Conservation (phyloP, 805 yeast species). For the Kuraishia ogatae region DNA sequence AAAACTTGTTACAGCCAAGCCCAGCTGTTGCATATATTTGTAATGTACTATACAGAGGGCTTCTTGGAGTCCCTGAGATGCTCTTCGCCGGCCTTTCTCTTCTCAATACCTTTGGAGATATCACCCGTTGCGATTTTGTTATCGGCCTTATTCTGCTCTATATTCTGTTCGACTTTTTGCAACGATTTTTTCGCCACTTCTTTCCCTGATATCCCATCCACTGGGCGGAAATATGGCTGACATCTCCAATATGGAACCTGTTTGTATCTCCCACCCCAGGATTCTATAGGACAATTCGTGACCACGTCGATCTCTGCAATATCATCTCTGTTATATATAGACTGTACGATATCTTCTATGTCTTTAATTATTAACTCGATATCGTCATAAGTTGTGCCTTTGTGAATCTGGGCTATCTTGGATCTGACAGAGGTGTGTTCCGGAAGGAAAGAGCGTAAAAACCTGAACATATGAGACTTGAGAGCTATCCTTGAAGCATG, state of each 20-base stretch:
- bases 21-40: not conserved
- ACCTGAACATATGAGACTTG: slow-evolving; percentile 89
- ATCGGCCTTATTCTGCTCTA: not conserved
- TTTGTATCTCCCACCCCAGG: slow-evolving; percentile 79
- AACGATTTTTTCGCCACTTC: slow-evolving; percentile 18
- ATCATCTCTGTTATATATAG: slow-evolving; percentile 42
- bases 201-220: slow-evolving; percentile 63
- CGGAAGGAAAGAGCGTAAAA: slow-evolving; percentile 72
- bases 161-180: slow-evolving; percentile 3
- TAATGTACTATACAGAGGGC: not conserved
- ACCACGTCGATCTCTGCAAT: slow-evolving; percentile 51
- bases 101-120: not conserved
- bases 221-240: slow-evolving; percentile 90
- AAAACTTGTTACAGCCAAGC: too few relatives aligned
- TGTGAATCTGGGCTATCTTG: slow-evolving; percentile 46
- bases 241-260: slow-evolving; percentile 91
- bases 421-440: slow-evolving; percentile 73
- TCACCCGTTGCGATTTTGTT: not conserved
- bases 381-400: slow-evolving; percentile 32
- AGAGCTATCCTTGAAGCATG: slow-evolving; percentile 74
- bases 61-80: not conserved
- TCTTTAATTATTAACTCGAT: slow-evolving; percentile 41
- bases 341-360: slow-evolving; percentile 60
- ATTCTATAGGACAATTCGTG: slow-evolving; percentile 40
- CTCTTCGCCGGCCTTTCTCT: not conserved